Evolutionary conservation across 371 early-diverging fungal genomes (phyloP), one percentile per base, ranked within the genome.

Genomic region (Mortierella sp.): DNA sequence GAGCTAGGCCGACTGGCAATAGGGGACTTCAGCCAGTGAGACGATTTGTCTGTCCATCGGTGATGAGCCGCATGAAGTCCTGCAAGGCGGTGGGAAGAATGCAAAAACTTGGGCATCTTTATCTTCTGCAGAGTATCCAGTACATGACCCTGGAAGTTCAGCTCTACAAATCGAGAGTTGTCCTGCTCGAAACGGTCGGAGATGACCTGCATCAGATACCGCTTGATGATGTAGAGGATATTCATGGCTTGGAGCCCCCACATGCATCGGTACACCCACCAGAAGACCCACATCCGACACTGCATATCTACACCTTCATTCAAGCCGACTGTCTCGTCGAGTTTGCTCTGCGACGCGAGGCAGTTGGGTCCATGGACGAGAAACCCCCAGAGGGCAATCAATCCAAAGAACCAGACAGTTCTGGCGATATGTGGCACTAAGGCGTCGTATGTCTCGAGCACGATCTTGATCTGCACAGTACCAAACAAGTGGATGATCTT

Each of bases 91-190:
- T 53, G 37, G 14, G 28, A 28, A n/a, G 52, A 28, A 2, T 50
- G 37, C 15, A 27, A 9, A n/a, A 6, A 9, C 15, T 15, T 37
- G 9, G 50, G 65, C 1, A 43, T 51, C 39, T 61, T 72, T 17
- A 72, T 72, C 66, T 66, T 72, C 48, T 72, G 60, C 1, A 72
- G 50, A 0, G 46, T 54, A 31, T 72, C 72, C 53, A 72, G 54
- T n/a, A 72, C 66, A 56, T 66, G 60, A 6, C 72, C 72, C 26
- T 72, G 72, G 61, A 72, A 72, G 61, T 72, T 49, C 26, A 65
- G 52, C 17, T 72, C 72, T 4, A 65, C 54, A 32, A 61, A 66
- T 44, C 50, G 60, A 19, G 65, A 49, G 37, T 65, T 65, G 46
- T 72, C 66, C 30, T 72, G 72, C 15, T 72, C 72, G 27, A 72